Evolutionary conservation across 768 basidiomycete genomes (phyloP).

Genomic region (Rhodotorula sphaerocarpa): DNA sequence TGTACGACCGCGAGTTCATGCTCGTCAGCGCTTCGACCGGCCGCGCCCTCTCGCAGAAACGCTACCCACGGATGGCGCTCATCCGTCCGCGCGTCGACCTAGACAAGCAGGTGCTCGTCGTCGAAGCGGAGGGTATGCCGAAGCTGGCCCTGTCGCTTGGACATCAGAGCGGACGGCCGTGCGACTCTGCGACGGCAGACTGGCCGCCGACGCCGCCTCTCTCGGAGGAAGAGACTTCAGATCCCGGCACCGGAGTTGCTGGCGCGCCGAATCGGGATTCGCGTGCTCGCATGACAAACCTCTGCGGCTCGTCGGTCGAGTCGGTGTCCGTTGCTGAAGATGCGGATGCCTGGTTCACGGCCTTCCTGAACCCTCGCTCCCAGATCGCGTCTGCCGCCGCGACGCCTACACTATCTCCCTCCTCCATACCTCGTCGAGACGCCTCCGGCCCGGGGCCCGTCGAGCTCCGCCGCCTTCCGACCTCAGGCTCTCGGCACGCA

Average conservation of each 20-base stretch:
- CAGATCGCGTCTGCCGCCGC: not conserved
- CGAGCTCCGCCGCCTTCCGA: constrained; percentile 23
- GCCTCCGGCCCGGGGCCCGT: not conserved
- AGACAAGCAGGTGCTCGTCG: not conserved
- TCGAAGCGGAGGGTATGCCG: constrained; percentile 17
- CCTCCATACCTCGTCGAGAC: not conserved
- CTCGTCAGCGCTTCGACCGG: constrained; percentile 31
- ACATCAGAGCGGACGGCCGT: not conserved
- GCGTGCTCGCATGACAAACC: not conserved
- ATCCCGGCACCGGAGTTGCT: too few species aligned
- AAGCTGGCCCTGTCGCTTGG: constrained; percentile 27
- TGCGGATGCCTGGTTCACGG: constrained; percentile 31
- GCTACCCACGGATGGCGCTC: constrained; percentile 36
- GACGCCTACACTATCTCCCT: too few species aligned
- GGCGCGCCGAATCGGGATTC: too few species aligned
- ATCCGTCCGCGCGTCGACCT: constrained; percentile 30
- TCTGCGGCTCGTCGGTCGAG: constrained; percentile 22
- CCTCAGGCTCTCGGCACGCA: constrained; percentile 14
- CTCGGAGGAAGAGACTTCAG: not conserved
- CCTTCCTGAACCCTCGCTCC: constrained; percentile 25
- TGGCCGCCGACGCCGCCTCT: not conserved
- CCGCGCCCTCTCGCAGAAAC: constrained; percentile 36
- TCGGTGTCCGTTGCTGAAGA: constrained; percentile 1
- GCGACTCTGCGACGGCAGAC: not conserved
- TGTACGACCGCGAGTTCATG: constrained; percentile 38